Conservation (phyloP, 1,284 basidiomycete species). For the Heimioporus punctisporus region DNA sequence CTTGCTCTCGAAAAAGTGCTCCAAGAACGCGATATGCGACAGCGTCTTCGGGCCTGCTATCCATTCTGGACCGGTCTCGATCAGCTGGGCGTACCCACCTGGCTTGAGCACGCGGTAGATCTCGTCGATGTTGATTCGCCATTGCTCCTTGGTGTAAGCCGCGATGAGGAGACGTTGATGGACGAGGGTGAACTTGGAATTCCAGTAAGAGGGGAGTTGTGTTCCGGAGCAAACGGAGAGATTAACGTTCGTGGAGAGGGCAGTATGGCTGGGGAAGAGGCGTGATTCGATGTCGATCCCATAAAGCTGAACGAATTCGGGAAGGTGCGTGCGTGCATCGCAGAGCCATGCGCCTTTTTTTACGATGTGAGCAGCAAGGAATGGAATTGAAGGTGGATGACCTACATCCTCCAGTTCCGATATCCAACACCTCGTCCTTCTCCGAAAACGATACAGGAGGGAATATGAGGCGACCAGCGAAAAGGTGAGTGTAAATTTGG, state of each 20-base stretch:
- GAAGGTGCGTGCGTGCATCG: constrained; percentile 10
- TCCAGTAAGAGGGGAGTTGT: constrained; percentile 22
- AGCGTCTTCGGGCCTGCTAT: constrained; percentile 19
- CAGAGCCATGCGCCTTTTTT: constrained; percentile 24
- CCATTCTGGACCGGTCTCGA: constrained; percentile 25
- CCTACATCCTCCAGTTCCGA: constrained; percentile 24
- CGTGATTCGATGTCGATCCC: constrained; percentile 23
- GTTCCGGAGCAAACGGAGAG: constrained; percentile 16
- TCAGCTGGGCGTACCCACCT: constrained; percentile 31
- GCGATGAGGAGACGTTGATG: constrained; percentile 31
- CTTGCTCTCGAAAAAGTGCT: constrained; percentile 12
- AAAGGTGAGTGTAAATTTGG: constrained; percentile 14
- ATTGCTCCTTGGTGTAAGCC: constrained; percentile 28
- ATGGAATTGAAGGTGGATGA: too few relatives aligned
- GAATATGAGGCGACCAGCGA: constrained; percentile 22
- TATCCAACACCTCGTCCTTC: constrained; percentile 24
- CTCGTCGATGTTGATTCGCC: constrained; percentile 25
- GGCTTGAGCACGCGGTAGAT: constrained; percentile 32
- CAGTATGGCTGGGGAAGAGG: not conserved
- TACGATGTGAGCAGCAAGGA: too few relatives aligned
- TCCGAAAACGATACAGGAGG: constrained; percentile 14
- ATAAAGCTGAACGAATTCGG: constrained; percentile 17
- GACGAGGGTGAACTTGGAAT: constrained; percentile 24
- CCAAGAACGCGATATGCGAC: constrained; percentile 10
- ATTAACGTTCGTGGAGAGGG: constrained; percentile 13